Conservation (phyloP, 441 rosid genomes). For the Heliophila coronopifolia region DNA sequence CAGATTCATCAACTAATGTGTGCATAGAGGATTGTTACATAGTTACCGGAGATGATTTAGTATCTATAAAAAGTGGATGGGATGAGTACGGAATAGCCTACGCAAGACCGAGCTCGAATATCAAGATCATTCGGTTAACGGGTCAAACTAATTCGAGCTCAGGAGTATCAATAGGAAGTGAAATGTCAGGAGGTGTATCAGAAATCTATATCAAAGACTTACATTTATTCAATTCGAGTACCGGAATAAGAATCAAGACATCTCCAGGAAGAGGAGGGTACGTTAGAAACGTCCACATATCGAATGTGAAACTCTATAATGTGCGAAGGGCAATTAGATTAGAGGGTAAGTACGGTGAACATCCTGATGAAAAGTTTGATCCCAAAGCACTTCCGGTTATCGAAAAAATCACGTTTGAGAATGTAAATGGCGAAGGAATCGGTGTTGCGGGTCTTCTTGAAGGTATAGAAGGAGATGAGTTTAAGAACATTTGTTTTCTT, state of each 20-base stretch:
- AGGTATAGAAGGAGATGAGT: conserved; percentile 72
- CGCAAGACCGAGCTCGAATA: conserved; percentile 68
- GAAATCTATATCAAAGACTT: conserved; percentile 65
- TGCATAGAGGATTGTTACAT: conserved; percentile 87
- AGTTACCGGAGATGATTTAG: conserved; percentile 84
- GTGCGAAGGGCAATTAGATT: conserved; percentile 63
- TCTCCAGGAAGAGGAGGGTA: conserved; percentile 93
- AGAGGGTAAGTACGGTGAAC: conserved; percentile 70
- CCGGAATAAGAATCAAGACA: conserved; percentile 74
- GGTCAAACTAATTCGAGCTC: conserved; percentile 68
- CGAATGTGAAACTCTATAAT: conserved; percentile 50
- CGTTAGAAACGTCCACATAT: conserved; percentile 61
- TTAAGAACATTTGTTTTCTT: conserved; percentile 60
- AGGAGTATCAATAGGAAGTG: conserved; percentile 88
- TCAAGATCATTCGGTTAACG: conserved; percentile 50
- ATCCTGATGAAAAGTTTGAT: conserved; percentile 72
- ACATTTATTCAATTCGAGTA: conserved; percentile 50
- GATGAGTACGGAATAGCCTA: conserved; percentile 83
- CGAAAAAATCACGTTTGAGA: conserved; percentile 59
- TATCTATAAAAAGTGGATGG: conserved; percentile 94
- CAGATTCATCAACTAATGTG: conserved; percentile 84
- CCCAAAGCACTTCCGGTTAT: conserved; percentile 65
- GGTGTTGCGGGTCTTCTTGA: conserved; percentile 66
- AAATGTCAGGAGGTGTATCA: conserved; percentile 95
- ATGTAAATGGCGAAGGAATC: conserved; percentile 58